Evolutionary conservation across 2,329 filamentous ascomycete genomes (phyloP), one percentile per base, ranked within the genome.

Genomic region (Stemphylium beticola): DNA sequence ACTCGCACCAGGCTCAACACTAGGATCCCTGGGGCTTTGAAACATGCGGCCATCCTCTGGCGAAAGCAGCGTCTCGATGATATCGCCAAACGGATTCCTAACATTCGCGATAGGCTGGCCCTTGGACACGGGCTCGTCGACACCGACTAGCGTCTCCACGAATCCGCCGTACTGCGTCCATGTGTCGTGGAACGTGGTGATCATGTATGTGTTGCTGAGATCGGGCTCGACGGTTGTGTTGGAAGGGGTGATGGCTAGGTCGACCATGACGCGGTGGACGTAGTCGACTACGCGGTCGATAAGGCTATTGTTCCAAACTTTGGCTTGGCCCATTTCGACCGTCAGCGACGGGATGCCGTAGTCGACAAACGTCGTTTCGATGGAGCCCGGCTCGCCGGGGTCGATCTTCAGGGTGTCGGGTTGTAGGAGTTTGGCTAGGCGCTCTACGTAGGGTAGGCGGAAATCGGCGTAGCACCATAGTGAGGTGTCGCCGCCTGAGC

Each of bases 381-480:
- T 75, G 26, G 66, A 70, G 26, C 75, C 75, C 2, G 73, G 71
- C 64, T 77, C 73, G 29, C 75, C 75, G 11, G 66, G 58, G 22
- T 77, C 75, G 47, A 77, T 73, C 55, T 77, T 77, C 29, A 77
- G 64, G 14, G 73, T 73, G 53, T 77, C 74, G 14, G 74, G 74
- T 41, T 75, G 71, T 6, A 74, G 63, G 5, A 77, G 67, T 53
- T 77, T 75, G 26, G 74, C 72, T 2, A 77, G 64, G 11, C 74
- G 69, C 64, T 75, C 69, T 12, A 77, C 74, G 44, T 74, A 75
- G 7, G 70, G 66, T 0, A 72, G 62, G 9, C 69, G 66, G 51
- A 72, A 75, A 53, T 77, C 75, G 7, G 75, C 69, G 47, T 77
- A 77, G 58, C 68, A 73, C 75, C 74, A 77, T 1, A 77, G 67